Evolutionary conservation across 202 grass and related monocot species (phyloP).

Genomic region (Setaria italica): DNA sequence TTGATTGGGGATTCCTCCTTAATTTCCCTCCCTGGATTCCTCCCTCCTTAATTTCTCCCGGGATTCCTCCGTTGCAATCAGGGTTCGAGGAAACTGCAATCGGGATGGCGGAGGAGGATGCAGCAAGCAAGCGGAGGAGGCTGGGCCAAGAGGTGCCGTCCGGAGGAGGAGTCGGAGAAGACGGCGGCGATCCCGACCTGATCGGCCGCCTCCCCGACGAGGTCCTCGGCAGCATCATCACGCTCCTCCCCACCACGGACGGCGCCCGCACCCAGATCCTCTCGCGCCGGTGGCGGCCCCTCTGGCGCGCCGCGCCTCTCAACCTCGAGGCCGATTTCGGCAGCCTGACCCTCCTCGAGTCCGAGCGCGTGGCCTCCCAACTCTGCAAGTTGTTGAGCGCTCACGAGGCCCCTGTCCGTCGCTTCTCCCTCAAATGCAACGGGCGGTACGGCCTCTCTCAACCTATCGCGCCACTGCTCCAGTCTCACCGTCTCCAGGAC

Average conservation of each 20-base stretch:
- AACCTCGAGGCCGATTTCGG: background rate
- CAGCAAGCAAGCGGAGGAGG: no score
- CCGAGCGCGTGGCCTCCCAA: no score
- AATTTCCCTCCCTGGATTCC: no score
- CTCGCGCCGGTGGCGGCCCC: background rate
- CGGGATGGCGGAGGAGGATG: no score
- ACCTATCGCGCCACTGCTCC: background rate
- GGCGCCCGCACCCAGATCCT: background rate
- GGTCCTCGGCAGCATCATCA: background rate
- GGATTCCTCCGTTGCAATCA: no score
- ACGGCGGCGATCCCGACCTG: background rate
- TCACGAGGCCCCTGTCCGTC: background rate
- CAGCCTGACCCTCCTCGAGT: no score
- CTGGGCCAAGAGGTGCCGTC: no score
- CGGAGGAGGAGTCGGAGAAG: background rate
- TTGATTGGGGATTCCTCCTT: no score
- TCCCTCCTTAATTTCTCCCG: no score
- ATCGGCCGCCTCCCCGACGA: background rate
- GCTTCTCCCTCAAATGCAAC: background rate
- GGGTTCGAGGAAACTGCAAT: no score
- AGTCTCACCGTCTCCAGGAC: background rate
- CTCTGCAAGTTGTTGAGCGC: no score
- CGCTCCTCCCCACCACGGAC: background rate
- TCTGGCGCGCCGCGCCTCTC: background rate
- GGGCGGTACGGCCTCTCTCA: no score